Base-by-base conservation (phyloP, 2,329 filamentous ascomycete species). In the Aspergillus fumigatiaffinis region DNA sequence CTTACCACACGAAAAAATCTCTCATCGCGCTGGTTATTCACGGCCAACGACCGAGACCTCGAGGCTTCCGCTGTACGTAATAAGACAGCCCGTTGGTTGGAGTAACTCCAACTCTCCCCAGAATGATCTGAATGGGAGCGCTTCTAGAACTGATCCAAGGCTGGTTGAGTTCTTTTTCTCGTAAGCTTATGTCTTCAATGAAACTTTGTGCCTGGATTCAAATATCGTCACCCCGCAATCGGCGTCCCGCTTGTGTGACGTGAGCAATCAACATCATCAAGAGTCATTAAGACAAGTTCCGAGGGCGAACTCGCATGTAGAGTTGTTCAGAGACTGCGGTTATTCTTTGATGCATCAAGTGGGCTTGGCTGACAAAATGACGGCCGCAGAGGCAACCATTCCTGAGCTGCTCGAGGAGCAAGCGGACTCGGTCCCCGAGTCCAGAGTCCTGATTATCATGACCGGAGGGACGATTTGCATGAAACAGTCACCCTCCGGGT, bases 401-500 rank as follows among this genome's bases (percentile, higher is more conserved):
- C 69, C 67, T 17, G 62, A 64, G 49, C 49, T 65, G 63, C 60
- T 56, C 26, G 61, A 66, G 32, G 55, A 56, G 44, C 62, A 63
- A 51, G 68, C 68, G 21, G 62, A 63, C 51, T 26, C 62, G n/a
- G 55, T 70, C 12, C 88, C 88, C 10, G 91, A 95, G 73, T 91
- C 90, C 25, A 83, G 90, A 57, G 89, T 97, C 12, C 81, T 97
- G 63, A 89, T 96, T 68, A 90, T 96, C 74, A 93, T 95, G 79
- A 96, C 92, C 12, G 92, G 90, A 71, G 77, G 72, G 54, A 77
- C 75, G n/a, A 96, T 96, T 68, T 96, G 91, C 77, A 96, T 97
- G 92, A 86, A 88, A 70, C 87, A 87, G 54, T 91, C 91, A 9
- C 82, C 84, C 8, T 85, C 91, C 63, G 92, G 92, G 1, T 85